Evolutionary conservation across 2,329 filamentous ascomycete species (phyloP).

Genomic region (Lizonia empirigonia): DNA sequence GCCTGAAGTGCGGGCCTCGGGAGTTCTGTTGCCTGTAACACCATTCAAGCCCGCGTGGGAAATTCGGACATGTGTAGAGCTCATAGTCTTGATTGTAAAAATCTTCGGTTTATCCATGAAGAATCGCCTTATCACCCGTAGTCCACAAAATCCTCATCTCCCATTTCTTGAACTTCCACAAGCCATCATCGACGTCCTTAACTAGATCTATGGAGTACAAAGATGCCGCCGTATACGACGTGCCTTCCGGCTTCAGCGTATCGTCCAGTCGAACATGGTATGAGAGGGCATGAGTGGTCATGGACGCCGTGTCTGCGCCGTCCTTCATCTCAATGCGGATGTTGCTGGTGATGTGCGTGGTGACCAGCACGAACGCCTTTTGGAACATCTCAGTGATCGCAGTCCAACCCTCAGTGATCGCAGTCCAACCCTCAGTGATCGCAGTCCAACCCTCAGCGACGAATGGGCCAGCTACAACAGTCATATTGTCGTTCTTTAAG

Average conservation of each 20-base stretch:
- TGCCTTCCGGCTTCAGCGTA: slow-evolving; percentile 23
- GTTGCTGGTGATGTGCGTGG: slow-evolving; percentile 33
- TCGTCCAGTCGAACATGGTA: slow-evolving; percentile 32
- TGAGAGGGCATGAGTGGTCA: slow-evolving; percentile 27
- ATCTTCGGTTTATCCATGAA: slow-evolving; percentile 5
- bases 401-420: slow-evolving; percentile 22
- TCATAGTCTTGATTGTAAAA: neutral
- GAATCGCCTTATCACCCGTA: slow-evolving; percentile 23
- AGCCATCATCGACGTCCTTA: slow-evolving; percentile 19
- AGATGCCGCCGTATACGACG: slow-evolving; percentile 26
- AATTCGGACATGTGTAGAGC: neutral
- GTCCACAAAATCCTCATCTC: slow-evolving; percentile 30
- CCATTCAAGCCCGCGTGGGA: neutral
- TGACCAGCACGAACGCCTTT: slow-evolving; percentile 25
- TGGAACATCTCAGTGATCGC: slow-evolving; percentile 23
- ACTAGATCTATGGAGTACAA: slow-evolving; percentile 31
- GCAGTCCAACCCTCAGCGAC: slow-evolving; percentile 24
- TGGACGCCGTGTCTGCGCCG: slow-evolving; percentile 20
- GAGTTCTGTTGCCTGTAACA: neutral
- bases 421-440: slow-evolving; percentile 22
- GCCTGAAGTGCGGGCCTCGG: neutral
- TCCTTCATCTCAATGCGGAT: slow-evolving; percentile 27
- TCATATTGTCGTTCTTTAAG: slow-evolving; percentile 24
- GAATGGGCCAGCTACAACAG: slow-evolving; percentile 20
- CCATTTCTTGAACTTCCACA: slow-evolving; percentile 39